Evolutionary conservation across 2,329 filamentous ascomycete genomes (phyloP).

Genomic region (Verticillium nonalfalfae): DNA sequence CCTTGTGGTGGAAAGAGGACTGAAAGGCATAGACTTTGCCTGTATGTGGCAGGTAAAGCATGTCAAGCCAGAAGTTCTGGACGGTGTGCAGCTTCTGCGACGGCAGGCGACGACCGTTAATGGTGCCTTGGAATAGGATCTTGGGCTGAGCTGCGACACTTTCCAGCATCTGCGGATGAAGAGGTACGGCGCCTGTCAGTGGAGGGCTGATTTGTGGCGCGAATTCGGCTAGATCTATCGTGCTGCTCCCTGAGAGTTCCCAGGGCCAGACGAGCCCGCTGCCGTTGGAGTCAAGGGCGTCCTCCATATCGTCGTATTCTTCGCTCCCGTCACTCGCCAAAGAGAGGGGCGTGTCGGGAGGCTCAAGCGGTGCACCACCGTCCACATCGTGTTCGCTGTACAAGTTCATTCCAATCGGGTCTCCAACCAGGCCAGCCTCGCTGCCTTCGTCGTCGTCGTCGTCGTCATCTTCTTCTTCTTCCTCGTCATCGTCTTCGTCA

Average conservation of each 20-base stretch:
- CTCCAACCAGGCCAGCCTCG: slow-evolving; percentile 13
- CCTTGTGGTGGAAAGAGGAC: neutral
- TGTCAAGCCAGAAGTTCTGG: slow-evolving; percentile 15
- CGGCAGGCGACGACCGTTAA: neutral
- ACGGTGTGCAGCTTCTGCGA: neutral
- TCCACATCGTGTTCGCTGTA: slow-evolving; percentile 13
- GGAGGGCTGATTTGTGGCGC: neutral
- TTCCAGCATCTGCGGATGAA: neutral
- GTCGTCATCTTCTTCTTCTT: slow-evolving; percentile 2
- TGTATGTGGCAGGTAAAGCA: slow-evolving; percentile 28
- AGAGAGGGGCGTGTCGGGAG: neutral
- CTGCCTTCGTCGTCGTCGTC: slow-evolving; percentile 2
- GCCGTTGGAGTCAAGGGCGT: slow-evolving; percentile 1
- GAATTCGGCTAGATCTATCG: neutral
- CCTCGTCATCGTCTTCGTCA: slow-evolving; percentile 7
- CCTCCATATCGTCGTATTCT: neutral
- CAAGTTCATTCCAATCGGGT: slow-evolving; percentile 9
- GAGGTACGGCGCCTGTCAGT: neutral
- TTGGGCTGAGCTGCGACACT: neutral
- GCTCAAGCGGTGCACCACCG: slow-evolving; percentile 1
- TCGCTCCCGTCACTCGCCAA: slow-evolving; percentile 1
- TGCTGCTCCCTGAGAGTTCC: neutral
- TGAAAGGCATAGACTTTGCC: slow-evolving; percentile 13
- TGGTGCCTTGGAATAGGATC: neutral
- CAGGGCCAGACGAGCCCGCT: neutral